Evolutionary conservation across 2,329 filamentous ascomycete species (phyloP).

Genomic region (Paracoccidioides brasiliensis): DNA sequence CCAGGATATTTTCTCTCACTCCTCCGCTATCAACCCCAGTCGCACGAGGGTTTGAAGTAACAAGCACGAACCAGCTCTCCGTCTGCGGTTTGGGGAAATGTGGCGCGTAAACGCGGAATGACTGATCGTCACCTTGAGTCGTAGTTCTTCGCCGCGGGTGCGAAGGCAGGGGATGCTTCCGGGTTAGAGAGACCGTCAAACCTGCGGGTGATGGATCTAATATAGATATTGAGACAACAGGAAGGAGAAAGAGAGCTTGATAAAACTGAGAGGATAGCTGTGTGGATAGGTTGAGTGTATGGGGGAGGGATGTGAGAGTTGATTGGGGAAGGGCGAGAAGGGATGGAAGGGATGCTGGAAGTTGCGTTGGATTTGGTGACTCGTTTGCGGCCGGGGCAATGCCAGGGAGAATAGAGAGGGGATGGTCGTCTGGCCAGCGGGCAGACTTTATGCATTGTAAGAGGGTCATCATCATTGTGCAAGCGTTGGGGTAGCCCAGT

Average conservation of each 20-base stretch:
- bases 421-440: conserved; percentile 74
- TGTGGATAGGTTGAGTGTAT: conserved; percentile 19
- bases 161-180: conserved; percentile 5
- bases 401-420: conserved; percentile 66
- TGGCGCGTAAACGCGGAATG: conserved; percentile 64
- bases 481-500: conserved; percentile 66
- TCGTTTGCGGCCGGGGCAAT: conserved; percentile 28
- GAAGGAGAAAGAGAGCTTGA: conserved; percentile 53
- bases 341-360: conserved; percentile 21
- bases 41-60: conserved; percentile 34
- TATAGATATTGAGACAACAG: conserved; percentile 52
- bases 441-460: conserved; percentile 88
- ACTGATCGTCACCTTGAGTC: conserved; percentile 23
- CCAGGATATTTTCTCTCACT: conserved; percentile 61
- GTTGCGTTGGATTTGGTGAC: conserved; percentile 9
- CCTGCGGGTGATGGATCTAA: conserved; percentile 48
- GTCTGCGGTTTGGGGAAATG: conserved; percentile 87
- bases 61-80: conserved; percentile 81
- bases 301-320: conserved; percentile 17
- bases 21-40: conserved; percentile 31
- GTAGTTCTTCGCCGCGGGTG: conserved; percentile 46
- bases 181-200: conserved; percentile 32
- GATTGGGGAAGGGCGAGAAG: conserved; percentile 19
- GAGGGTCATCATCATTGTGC: conserved; percentile 66
- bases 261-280: conserved; percentile 25